phyloP scores from a whole-genome alignment of 1,284 basidiomycete genomes.

The Ganoderma lucidum region DNA sequence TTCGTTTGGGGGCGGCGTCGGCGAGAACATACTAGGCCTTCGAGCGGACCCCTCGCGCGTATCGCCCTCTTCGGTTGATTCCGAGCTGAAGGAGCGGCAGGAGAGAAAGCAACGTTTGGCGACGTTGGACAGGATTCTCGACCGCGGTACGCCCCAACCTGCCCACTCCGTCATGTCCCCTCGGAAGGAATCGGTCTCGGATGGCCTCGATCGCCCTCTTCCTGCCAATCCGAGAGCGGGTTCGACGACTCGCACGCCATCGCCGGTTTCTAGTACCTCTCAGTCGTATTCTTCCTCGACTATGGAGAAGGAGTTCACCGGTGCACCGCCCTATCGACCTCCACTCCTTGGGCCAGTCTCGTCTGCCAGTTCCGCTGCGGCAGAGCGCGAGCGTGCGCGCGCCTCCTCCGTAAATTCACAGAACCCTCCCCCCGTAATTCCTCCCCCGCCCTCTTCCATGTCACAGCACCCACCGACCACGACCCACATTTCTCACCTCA shows the following conservation, averaged over 20 bases:
- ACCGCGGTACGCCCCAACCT: not conserved
- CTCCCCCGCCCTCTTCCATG: conserved; percentile 19
- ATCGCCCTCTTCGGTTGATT: conserved; percentile 25
- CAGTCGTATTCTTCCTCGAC: conserved; percentile 20
- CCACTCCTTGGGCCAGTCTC: conserved; percentile 22
- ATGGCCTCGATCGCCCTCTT: conserved; percentile 20
- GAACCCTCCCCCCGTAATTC: conserved; percentile 17
- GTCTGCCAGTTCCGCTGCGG: conserved; percentile 27
- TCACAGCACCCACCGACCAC: conserved; percentile 21
- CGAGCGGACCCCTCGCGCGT: conserved; percentile 27
- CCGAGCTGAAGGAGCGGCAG: conserved; percentile 31
- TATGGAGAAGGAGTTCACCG: conserved; percentile 18
- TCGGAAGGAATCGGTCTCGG: conserved; percentile 26
- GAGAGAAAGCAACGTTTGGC: conserved; percentile 23
- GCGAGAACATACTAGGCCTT: conserved; percentile 32
- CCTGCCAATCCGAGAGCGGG: conserved; percentile 19
- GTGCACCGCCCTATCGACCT: conserved; percentile 10
- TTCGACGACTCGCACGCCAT: conserved; percentile 29
- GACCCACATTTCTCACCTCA: conserved; percentile 22
- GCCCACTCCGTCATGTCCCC: conserved; percentile 8
- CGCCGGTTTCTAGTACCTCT: conserved; percentile 27
- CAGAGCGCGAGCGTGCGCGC: conserved; percentile 30
- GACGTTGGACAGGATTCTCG: conserved; percentile 11
- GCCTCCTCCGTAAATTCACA: conserved; percentile 32
- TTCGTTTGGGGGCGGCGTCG: conserved; percentile 20